phyloP scores from a whole-genome alignment of 371 early-diverging fungal genomes.

The Ordospora pajunii region DNA sequence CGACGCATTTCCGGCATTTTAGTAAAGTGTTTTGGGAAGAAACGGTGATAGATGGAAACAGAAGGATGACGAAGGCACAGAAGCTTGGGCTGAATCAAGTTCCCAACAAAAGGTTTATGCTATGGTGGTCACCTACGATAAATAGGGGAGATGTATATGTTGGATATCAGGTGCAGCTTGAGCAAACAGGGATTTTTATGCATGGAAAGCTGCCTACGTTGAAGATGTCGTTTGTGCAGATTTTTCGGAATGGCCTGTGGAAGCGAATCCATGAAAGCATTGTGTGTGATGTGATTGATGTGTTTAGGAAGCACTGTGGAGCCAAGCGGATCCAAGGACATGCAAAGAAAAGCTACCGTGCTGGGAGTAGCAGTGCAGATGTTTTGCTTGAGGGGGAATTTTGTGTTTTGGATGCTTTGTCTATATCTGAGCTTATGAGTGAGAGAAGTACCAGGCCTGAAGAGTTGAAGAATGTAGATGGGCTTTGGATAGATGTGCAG shows the following conservation, averaged over 20 bases:
- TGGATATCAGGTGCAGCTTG: conserved; percentile 95
- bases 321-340: conserved; percentile 64
- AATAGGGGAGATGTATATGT: conserved; percentile 93
- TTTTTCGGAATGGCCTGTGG: conserved; percentile 98
- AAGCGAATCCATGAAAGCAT: conserved; percentile 92
- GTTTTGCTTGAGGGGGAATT: conserved; percentile 84
- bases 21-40: conserved; percentile 95
- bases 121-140: conserved; percentile 99
- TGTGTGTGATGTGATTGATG: conserved; percentile 67
- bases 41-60: conserved; percentile 60
- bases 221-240: conserved; percentile 90
- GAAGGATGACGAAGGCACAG: conserved; percentile 75
- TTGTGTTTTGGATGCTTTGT: conserved; percentile 87
- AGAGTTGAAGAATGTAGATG: conserved; percentile 64
- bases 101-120: conserved; percentile 95
- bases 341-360: conserved; percentile 92
- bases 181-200: conserved; percentile 96
- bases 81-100: conserved; percentile 89
- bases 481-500: conserved; percentile 93
- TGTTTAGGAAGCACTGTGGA: conserved; percentile 1
- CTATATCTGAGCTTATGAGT: conserved; percentile 62
- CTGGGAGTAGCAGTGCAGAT: conserved; percentile 78
- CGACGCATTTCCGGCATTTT: conserved; percentile 88
- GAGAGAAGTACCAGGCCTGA: conserved; percentile 62
- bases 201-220: conserved; percentile 97